phyloP scores from a whole-genome alignment of 305 asterid species.

The Salvia sclarea region DNA sequence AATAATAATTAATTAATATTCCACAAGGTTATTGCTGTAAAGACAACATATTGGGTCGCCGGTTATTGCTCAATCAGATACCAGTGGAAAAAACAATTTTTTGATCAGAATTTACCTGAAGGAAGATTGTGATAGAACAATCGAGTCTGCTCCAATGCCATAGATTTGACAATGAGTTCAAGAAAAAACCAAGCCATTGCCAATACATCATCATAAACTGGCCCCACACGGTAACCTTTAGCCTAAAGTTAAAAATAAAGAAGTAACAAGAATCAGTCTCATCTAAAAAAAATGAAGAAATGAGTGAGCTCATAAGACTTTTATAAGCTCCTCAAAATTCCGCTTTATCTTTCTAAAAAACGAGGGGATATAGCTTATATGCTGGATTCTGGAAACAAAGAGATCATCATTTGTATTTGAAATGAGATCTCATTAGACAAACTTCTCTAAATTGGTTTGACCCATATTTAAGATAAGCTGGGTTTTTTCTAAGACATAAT shows the following conservation, averaged over 20 bases:
- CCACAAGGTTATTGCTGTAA: neutral
- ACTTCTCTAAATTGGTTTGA: constrained; percentile 25
- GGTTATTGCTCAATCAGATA: neutral
- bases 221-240: constrained; percentile 99
- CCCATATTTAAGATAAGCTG: neutral
- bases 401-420: neutral
- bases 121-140: constrained; percentile 85
- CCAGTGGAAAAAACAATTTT: constrained; percentile 17
- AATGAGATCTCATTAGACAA: constrained; percentile 1
- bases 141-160: constrained; percentile 97
- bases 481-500: neutral
- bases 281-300: constrained; percentile 26
- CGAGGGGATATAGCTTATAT: neutral
- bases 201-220: constrained; percentile 98
- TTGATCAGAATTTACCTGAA: constrained; percentile 55
- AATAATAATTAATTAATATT: neutral
- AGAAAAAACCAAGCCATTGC: constrained; percentile 99
- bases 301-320: constrained; percentile 1
- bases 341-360: neutral
- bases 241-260: constrained; percentile 60
- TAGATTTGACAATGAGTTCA: constrained; percentile 93
- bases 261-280: constrained; percentile 27
- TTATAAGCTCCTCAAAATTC: neutral
- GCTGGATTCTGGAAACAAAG: neutral
- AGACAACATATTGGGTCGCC: neutral